Evolutionary conservation across 768 basidiomycete genomes (phyloP).

Genomic region (Tylopilus balloui): DNA sequence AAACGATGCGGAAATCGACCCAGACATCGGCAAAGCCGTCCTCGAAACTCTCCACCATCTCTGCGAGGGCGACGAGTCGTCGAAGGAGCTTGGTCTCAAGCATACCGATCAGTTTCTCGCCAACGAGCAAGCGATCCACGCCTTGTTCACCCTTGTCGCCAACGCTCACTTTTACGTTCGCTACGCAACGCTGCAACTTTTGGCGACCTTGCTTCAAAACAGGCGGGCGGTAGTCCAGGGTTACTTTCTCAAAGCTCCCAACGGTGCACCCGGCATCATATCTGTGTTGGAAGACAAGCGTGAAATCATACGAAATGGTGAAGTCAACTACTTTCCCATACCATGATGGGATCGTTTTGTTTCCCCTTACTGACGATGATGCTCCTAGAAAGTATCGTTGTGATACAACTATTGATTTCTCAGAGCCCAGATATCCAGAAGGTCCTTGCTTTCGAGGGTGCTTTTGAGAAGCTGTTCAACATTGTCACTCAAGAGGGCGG

Average conservation of each 20-base stretch:
- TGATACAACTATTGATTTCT: constrained; percentile 75
- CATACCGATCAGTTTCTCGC: constrained; percentile 79
- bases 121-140: constrained; percentile 67
- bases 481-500: constrained; percentile 87
- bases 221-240: constrained; percentile 77
- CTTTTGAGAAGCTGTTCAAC: constrained; percentile 92
- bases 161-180: constrained; percentile 81
- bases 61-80: constrained; percentile 70
- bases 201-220: constrained; percentile 77
- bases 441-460: constrained; percentile 93
- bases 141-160: constrained; percentile 70
- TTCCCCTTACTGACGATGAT: constrained; percentile 8
- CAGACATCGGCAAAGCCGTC: constrained; percentile 88
- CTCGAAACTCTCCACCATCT: constrained; percentile 84
- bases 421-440: constrained; percentile 95
- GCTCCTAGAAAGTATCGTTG: constrained; percentile 68
- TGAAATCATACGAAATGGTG: constrained; percentile 87
- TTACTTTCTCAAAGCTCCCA: constrained; percentile 86
- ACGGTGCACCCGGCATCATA: constrained; percentile 70
- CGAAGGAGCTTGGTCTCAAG: constrained; percentile 66
- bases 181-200: constrained; percentile 76
- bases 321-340: constrained; percentile 18
- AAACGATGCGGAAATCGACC: constrained; percentile 86
- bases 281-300: constrained; percentile 77
- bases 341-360: not conserved